phyloP scores from a whole-genome alignment of 768 basidiomycete species.

The Lepiota brunneoincarnata region DNA sequence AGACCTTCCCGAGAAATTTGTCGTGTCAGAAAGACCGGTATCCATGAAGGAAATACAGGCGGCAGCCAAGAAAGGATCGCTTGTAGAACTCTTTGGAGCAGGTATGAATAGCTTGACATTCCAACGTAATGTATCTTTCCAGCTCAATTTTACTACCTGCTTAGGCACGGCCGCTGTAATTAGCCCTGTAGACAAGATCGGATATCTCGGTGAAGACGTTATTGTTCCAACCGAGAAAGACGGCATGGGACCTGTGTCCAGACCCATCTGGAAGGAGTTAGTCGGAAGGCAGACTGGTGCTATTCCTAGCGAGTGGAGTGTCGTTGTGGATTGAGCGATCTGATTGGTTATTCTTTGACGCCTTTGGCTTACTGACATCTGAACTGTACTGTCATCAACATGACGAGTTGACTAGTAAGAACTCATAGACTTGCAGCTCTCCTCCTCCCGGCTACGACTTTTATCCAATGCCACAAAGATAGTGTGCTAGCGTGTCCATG shows the following conservation, averaged over 20 bases:
- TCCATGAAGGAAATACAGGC: slow-evolving; percentile 74
- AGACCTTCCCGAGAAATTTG: slow-evolving; percentile 53
- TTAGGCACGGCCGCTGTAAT: slow-evolving; percentile 80
- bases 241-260: slow-evolving; percentile 80
- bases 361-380: not conserved
- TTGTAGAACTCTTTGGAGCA: slow-evolving; percentile 82
- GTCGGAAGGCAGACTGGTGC: slow-evolving; percentile 77
- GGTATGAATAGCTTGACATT: slow-evolving; percentile 39
- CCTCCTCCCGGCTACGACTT: no score
- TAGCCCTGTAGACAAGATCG: slow-evolving; percentile 68
- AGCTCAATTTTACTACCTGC: slow-evolving; percentile 21
- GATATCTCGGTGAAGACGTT: slow-evolving; percentile 65
- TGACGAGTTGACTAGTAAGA: no score
- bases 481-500: no score
- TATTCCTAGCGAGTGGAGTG: slow-evolving; percentile 80
- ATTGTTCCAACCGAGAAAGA: slow-evolving; percentile 61
- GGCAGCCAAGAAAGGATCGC: slow-evolving; percentile 52
- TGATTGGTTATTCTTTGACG: not conserved
- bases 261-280: slow-evolving; percentile 69
- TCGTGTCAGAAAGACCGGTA: slow-evolving; percentile 66
- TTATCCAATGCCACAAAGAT: no score
- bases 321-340: slow-evolving; percentile 29
- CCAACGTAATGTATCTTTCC: not conserved
- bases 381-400: not conserved
- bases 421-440: no score